Evolutionary conservation across 345 rosid species (phyloP), one percentile per base, ranked within the genome.

Genomic region (Populus simonii): DNA sequence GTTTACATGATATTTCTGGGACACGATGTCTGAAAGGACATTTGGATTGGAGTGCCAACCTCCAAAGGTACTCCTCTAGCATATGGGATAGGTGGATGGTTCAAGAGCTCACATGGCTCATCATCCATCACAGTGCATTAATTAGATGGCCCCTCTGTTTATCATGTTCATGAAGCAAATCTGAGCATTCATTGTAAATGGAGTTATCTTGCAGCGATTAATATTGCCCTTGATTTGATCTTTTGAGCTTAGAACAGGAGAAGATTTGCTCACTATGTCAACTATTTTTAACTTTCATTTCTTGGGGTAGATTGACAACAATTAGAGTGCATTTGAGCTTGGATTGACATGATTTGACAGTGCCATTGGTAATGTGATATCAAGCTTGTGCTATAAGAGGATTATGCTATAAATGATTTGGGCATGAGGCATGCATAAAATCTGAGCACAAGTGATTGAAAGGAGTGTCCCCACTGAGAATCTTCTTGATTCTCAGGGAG

Each of bases 61-160:
- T 70, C 49, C n/a, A 38, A 70, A 43, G 72, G 70, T 70, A 68
- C 47, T 43, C 2, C 36, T 33, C 36, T 43, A 73, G 76, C 62
- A 11, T 59, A 36, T 15, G 12, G 41, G 61, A 35, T 73, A 38
- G 39, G 66, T 77, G 71, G 82, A 49, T 77, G 81, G 69, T 69
- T 72, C 63, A 74, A 75, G 68, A 39, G 27, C 47, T 35, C 41
- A 66, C 59, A 71, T 55, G 73, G 70, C 47, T 57, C 33, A 27
- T 63, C 71, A 70, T 72, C 76, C 49, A 33, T 45, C 15, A 68
- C 25, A 33, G 31, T 53, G 66, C 70, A 53, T 53, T 77, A 36
- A 65, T 38, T 63, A 55, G 11, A 61, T 72, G 73, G 74, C 45
- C 66, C 41, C 66, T 22, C 66, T 71, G 74, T 27, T 35, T 57